Evolutionary conservation across 257 asterid genomes (phyloP), one percentile per base, ranked within the genome.

Genomic region (Penstemon davidsonii): DNA sequence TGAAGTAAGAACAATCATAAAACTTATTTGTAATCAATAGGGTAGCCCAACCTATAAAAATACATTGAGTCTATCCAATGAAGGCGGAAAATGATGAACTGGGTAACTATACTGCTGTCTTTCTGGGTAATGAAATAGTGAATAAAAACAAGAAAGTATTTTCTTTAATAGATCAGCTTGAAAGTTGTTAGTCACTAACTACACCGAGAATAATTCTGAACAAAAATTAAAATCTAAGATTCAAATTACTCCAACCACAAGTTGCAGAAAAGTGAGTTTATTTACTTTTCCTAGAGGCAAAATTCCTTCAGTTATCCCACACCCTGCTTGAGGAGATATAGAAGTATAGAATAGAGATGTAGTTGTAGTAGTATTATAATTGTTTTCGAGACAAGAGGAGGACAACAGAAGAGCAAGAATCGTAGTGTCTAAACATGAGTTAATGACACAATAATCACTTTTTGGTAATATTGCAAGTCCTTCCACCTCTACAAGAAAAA

Each of bases 21-120:
- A 52, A 37, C 33, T 56, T 12, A 64, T 19, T 9, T 55, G 53
- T 55, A 55, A 55, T 15, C 68, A 15, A 49, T 39, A 12, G 55
- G 40, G 39, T 44, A 68, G 67, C 47, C 66, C 52, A 5, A 49
- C 60, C 55, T 39, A 53, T 25, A 25, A 25, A 2, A 25, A 25
- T 25, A 25, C 36, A 18, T 5, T 15, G 54, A 40, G 52, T 54
- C 53, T 52, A 66, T 43, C 55, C 67, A 8, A 44, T 7, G 6
- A 62, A 25, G 15, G 67, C 5, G 8, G 50, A 39, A n/a, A 60
- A 60, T 60, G 33, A 25, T 25, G 50, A 60, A 12, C 3, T 36
- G 19, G 62, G 4, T 18, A 5, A 39, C 60, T 15, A 49, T 57
- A 39, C 52, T 51, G 47, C 53, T 42, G 39, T 53, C 13, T 25